Percentiles rank a stretch among this genome's conserved stretches.
Conservation (phyloP, 306 rosid species). For the Trifolium repens region DNA sequence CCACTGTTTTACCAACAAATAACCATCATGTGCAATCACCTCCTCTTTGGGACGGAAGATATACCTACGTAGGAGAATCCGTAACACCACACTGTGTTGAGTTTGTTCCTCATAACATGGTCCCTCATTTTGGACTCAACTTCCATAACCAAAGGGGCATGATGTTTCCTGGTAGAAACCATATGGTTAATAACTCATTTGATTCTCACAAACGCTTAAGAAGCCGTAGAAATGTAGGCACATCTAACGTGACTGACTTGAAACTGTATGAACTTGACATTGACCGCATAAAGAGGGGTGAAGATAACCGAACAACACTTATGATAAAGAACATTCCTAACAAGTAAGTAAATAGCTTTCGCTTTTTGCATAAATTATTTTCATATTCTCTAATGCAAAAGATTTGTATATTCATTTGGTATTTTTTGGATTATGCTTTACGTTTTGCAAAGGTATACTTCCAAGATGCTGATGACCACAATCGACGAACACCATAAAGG, state of each 20-base stretch:
- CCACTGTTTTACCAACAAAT: slow-evolving; percentile 46
- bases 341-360: slow-evolving; percentile 51
- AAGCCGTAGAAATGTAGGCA: slow-evolving; percentile 63
- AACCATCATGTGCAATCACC: slow-evolving; percentile 58
- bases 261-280: slow-evolving; percentile 69
- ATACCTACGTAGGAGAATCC: slow-evolving; percentile 56
- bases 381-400: slow-evolving; percentile 9
- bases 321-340: slow-evolving; percentile 86
- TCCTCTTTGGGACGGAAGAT: slow-evolving; percentile 62
- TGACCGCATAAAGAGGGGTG: slow-evolving; percentile 57
- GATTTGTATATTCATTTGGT: slow-evolving; percentile 17
- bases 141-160: slow-evolving; percentile 38
- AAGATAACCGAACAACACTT: slow-evolving; percentile 70
- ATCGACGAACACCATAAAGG: slow-evolving; percentile 67
- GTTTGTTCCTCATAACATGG: slow-evolving; percentile 48
- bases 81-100: slow-evolving; percentile 49
- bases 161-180: slow-evolving; percentile 57
- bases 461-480: slow-evolving; percentile 74
- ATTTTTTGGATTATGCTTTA: slow-evolving; percentile 31
- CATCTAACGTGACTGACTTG: slow-evolving; percentile 53
- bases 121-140: slow-evolving; percentile 51
- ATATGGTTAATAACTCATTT: slow-evolving; percentile 48
- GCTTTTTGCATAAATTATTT: neutral
- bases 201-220: slow-evolving; percentile 58
- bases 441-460: slow-evolving; percentile 61